Evolutionary conservation across 2,329 filamentous ascomycete species (phyloP), one percentile per base, ranked within the genome.

Genomic region (Dothideomycetes sp.): DNA sequence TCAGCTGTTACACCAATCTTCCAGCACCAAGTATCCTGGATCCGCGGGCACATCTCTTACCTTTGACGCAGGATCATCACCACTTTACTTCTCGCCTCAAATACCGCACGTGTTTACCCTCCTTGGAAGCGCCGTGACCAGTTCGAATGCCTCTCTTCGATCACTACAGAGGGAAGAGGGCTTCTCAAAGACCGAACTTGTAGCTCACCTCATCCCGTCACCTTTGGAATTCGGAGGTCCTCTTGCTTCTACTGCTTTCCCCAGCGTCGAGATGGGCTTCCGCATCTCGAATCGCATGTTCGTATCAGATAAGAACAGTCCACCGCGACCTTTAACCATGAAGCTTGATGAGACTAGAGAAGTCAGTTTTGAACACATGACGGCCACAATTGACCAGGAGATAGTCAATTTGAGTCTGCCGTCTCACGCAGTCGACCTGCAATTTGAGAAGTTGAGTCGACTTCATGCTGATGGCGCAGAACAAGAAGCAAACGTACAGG

Each of bases 131-230:
- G n/a, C n/a, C n/a, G n/a, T n/a, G n/a, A n/a, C n/a, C n/a, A n/a
- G n/a, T n/a, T n/a, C n/a, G n/a, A n/a, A n/a, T n/a, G n/a, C n/a
- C n/a, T n/a, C n/a, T n/a, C n/a, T n/a, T n/a, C n/a, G n/a, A n/a
- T n/a, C n/a, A n/a, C 23, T 25, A 25, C 23, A 8, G 23, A 15
- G 10, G 15, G 29, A 31, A 13, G 12, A 9, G 10, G 9, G 29
- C 29, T 9, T 10, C 9, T 9, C 29, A n/a, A 18, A 33, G 16
- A 18, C 30, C 23, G 23, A 15, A 29, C 35, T 45, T 4, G 23
- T 43, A 9, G 43, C 40, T n/a, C 25, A 42, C 13, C 36, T 45
- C 5, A 39, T 44, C 3, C 44, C 46, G 9, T 43, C 43, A 11
- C 43, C 40, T 29, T 15, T 43, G 7, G 30, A 36, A 9, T 17